Evolutionary conservation across 2,329 filamentous ascomycete genomes (phyloP).

Genomic region (Colletotrichum sp.): DNA sequence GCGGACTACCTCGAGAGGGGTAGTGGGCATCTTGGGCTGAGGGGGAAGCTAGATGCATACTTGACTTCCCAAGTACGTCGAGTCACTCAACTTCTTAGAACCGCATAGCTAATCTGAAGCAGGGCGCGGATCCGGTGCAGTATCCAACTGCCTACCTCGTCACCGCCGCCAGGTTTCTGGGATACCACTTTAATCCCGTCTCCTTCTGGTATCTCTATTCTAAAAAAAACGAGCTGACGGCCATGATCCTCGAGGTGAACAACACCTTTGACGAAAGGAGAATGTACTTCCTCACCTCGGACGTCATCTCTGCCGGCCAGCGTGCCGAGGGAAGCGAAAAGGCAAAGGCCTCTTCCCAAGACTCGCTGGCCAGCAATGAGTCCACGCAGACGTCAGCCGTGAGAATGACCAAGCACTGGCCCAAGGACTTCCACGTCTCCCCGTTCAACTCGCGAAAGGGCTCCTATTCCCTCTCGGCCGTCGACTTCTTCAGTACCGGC

Average conservation of each 20-base stretch:
- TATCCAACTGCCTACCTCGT: constrained; percentile 75
- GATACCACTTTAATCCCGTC: constrained; percentile 76
- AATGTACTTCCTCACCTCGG: constrained; percentile 65
- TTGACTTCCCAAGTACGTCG: constrained; percentile 59
- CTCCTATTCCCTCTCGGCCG: constrained; percentile 54
- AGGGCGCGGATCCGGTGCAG: constrained; percentile 62
- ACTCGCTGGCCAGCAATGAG: not conserved
- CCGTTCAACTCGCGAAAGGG: constrained; percentile 72
- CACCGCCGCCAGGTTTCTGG: constrained; percentile 72
- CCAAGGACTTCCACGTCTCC: constrained; percentile 79
- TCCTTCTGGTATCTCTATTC: constrained; percentile 84
- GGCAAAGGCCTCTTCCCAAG: not conserved
- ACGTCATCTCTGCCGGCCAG: constrained; percentile 27
- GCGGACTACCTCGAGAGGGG: constrained; percentile 67
- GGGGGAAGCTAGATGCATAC: constrained; percentile 66
- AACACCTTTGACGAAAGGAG: constrained; percentile 78
- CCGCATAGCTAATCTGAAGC: constrained; percentile 16
- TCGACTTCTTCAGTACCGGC: constrained; percentile 49
- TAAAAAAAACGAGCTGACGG: constrained; percentile 57
- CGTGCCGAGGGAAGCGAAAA: not conserved
- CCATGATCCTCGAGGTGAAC: constrained; percentile 76
- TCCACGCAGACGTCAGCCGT: constrained; percentile 18
- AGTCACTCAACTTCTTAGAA: not conserved
- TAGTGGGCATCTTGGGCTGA: constrained; percentile 54
- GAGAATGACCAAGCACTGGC: constrained; percentile 59